A percentile compares a stretch with the other conserved stretches of the same genome.
Evolutionary conservation across 2,329 filamentous ascomycete genomes (phyloP).

Genomic region (Penicillium occitanis): DNA sequence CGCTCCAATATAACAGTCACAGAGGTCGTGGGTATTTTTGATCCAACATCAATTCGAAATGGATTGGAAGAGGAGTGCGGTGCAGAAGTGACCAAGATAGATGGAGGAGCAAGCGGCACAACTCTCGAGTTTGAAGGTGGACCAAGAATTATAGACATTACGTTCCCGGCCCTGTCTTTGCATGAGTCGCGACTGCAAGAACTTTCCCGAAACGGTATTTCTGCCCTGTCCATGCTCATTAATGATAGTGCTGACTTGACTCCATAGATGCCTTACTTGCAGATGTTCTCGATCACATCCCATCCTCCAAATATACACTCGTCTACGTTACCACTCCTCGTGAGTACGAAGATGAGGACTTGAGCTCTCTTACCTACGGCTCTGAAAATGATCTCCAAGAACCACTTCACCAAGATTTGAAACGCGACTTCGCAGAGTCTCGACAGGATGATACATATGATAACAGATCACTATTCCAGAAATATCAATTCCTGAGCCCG

Average conservation of each 20-base stretch:
- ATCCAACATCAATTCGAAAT: conserved; percentile 43
- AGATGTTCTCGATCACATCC: conserved; percentile 49
- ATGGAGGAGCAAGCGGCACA: conserved; percentile 45
- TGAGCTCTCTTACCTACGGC: conserved; percentile 56
- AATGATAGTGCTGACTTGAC: conserved; percentile 20
- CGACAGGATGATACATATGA: conserved; percentile 40
- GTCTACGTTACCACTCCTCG: conserved; percentile 69
- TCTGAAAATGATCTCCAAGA: conserved; percentile 60
- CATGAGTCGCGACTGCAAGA: conserved; percentile 38
- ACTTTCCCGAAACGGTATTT: conserved; percentile 43
- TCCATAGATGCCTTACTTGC: conserved; percentile 49
- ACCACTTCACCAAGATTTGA: conserved; percentile 69
- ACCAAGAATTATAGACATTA: conserved; percentile 47
- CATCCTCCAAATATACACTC: conserved; percentile 65
- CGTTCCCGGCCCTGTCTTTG: conserved; percentile 46
- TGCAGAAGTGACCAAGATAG: conserved; percentile 44
- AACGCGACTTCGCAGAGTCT: conserved; percentile 57
- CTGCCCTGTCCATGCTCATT: neutral
- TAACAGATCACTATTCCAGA: conserved; percentile 65
- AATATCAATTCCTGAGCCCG: conserved; percentile 91
- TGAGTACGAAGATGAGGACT: conserved; percentile 30
- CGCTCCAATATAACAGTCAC: conserved; percentile 54
- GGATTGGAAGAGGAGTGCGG: conserved; percentile 51
- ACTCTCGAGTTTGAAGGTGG: conserved; percentile 39
- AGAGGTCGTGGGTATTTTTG: conserved; percentile 54